Conservation (phyloP, 228 moss, liverwort and hornwort species). For the Sphagnum magellanicum region DNA sequence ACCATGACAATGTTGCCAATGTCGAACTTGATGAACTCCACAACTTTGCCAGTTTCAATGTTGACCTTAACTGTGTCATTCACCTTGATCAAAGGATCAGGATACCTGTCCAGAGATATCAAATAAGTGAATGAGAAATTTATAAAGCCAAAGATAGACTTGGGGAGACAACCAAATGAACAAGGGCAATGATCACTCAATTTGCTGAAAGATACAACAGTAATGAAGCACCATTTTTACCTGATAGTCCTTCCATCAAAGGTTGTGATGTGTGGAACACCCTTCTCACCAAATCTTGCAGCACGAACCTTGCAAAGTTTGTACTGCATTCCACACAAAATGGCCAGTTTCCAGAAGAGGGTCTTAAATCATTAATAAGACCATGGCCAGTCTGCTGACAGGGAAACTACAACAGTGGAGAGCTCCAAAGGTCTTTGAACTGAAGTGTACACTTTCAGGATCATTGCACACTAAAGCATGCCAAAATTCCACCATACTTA, state of each 20-base stretch:
- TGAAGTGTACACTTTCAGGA: no score
- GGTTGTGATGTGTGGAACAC: slow-evolving; percentile 83
- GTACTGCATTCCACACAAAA: slow-evolving; percentile 40
- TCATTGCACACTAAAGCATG: no score
- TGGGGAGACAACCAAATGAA: neutral
- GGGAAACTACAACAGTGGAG: no score
- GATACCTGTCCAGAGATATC: slow-evolving; percentile 22
- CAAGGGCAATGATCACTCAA: neutral
- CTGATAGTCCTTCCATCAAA: slow-evolving; percentile 87
- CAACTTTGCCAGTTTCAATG: slow-evolving; percentile 63
- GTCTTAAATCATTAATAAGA: no score
- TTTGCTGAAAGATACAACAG: neutral
- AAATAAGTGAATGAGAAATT: neutral
- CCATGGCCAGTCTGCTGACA: no score
- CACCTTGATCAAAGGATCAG: slow-evolving; percentile 59
- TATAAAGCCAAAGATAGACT: neutral
- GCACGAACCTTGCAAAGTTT: slow-evolving; percentile 92
- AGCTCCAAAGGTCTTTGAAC: no score
- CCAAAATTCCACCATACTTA: no score
- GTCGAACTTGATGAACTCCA: slow-evolving; percentile 59
- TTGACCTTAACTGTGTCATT: slow-evolving; percentile 62
- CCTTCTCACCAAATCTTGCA: slow-evolving; percentile 83
- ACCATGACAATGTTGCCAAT: slow-evolving; percentile 65
- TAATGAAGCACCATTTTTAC: slow-evolving; percentile 4
- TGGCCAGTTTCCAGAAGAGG: neutral